A percentile compares a stretch with the other conserved stretches of the same genome.
phyloP scores from a whole-genome alignment of 768 basidiomycete species.

The Boletus speciosus region DNA sequence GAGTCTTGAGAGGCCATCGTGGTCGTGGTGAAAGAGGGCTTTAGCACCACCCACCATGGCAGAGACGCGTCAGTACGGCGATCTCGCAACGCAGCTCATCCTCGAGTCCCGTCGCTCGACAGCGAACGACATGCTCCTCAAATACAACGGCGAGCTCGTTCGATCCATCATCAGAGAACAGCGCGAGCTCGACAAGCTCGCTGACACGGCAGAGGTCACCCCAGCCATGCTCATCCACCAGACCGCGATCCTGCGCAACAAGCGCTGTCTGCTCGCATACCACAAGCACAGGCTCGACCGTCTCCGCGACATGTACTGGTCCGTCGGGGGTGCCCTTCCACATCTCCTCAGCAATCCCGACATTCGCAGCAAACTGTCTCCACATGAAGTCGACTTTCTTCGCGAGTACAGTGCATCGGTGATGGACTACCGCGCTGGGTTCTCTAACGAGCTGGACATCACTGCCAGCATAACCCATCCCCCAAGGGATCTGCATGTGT shows the following conservation, averaged over 20 bases:
- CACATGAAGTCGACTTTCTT: slow-evolving; percentile 81
- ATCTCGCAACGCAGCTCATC: slow-evolving; percentile 85
- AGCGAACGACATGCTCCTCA: slow-evolving; percentile 76
- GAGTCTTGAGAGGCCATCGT: slow-evolving; percentile 36
- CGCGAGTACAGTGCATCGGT: slow-evolving; percentile 76
- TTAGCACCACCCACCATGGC: slow-evolving; percentile 27
- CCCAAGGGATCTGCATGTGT: slow-evolving; percentile 85
- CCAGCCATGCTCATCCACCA: slow-evolving; percentile 78
- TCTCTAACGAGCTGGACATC: slow-evolving; percentile 84
- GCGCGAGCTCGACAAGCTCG: slow-evolving; percentile 72
- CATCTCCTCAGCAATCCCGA: slow-evolving; percentile 70
- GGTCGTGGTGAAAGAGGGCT: slow-evolving; percentile 13
- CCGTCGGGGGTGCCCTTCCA: slow-evolving; percentile 80
- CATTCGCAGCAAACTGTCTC: slow-evolving; percentile 68
- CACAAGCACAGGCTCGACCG: slow-evolving; percentile 82
- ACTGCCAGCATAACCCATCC: slow-evolving; percentile 78
- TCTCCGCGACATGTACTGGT: slow-evolving; percentile 87
- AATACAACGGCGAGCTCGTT: slow-evolving; percentile 89
- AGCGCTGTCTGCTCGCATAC: slow-evolving; percentile 93
- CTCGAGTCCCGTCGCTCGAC: slow-evolving; percentile 84
- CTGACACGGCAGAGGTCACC: slow-evolving; percentile 46
- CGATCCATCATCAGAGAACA: slow-evolving; percentile 87
- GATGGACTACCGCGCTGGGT: slow-evolving; percentile 81
- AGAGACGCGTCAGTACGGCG: slow-evolving; percentile 69
- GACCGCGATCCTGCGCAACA: slow-evolving; percentile 87